Evolutionary conservation across 768 basidiomycete genomes (phyloP).

Genomic region (Boletus sp.): DNA sequence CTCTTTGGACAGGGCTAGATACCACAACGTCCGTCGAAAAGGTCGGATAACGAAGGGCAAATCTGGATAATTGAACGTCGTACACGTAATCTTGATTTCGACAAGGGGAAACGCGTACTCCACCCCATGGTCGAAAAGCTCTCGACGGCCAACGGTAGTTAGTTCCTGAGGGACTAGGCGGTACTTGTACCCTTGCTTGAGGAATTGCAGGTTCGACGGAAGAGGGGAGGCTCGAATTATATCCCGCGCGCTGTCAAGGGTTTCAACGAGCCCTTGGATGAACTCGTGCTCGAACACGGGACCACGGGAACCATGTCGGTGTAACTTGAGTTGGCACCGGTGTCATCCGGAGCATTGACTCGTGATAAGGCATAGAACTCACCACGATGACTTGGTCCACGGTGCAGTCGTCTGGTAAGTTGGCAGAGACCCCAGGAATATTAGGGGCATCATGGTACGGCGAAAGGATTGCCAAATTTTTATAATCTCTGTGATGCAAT

Average conservation of each 20-base stretch:
- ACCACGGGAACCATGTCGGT: conserved; percentile 41
- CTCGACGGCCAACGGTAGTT: conserved; percentile 36
- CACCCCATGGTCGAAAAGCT: conserved; percentile 42
- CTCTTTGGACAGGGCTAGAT: conserved; percentile 20
- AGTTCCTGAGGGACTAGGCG: conserved; percentile 36
- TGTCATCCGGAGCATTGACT: neutral
- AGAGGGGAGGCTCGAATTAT: conserved; percentile 30
- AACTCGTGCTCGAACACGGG: conserved; percentile 33
- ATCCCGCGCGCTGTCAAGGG: conserved; percentile 28
- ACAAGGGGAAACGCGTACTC: conserved; percentile 22
- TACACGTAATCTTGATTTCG: neutral
- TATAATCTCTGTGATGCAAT: neutral
- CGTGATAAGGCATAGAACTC: neutral
- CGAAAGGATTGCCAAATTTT: conserved; percentile 35
- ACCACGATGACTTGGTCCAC: conserved; percentile 42
- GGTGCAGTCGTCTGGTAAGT: conserved; percentile 38
- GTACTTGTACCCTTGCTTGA: conserved; percentile 37
- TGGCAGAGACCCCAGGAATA: conserved; percentile 25
- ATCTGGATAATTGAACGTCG: conserved; percentile 6
- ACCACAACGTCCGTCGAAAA: conserved; percentile 18
- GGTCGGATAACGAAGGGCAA: conserved; percentile 22
- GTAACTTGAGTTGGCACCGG: conserved; percentile 30
- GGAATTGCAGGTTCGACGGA: conserved; percentile 35
- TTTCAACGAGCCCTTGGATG: conserved; percentile 33
- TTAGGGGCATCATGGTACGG: conserved; percentile 36